phyloP scores from a whole-genome alignment of 371 early-diverging fungal genomes.

The Amoeboaphelidium protococcarum region DNA sequence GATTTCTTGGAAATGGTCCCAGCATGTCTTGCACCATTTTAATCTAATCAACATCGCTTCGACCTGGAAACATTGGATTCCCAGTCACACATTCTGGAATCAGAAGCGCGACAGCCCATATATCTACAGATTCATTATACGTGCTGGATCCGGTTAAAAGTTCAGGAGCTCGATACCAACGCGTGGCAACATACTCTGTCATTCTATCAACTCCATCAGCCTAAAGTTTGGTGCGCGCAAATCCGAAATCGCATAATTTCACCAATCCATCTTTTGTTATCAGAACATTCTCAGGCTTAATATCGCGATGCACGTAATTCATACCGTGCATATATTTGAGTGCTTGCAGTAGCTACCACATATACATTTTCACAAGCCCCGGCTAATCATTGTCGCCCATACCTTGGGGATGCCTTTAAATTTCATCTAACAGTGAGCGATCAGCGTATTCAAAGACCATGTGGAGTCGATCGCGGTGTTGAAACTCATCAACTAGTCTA shows the following conservation, averaged over 20 bases:
- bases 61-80: background rate
- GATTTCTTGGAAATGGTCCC: too few relatives aligned
- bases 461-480: slow-evolving; percentile 23
- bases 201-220: slow-evolving; percentile 19
- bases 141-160: slow-evolving; percentile 26
- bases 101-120: slow-evolving; percentile 19
- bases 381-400: slow-evolving; percentile 10
- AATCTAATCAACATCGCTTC: background rate
- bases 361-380: slow-evolving; percentile 17
- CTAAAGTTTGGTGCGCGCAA: slow-evolving; percentile 16
- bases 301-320: slow-evolving; percentile 30
- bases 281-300: slow-evolving; percentile 47
- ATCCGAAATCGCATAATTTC: slow-evolving; percentile 43
- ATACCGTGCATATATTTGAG: slow-evolving; percentile 18
- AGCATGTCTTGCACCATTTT: background rate
- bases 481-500: slow-evolving; percentile 21
- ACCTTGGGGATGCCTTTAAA: slow-evolving; percentile 23
- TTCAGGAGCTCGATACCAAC: slow-evolving; percentile 52
- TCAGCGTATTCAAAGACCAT: slow-evolving; percentile 28
- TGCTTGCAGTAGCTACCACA: slow-evolving; percentile 25
- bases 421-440: slow-evolving; percentile 24
- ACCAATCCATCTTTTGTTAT: slow-evolving; percentile 26
- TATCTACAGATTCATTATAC: slow-evolving; percentile 26
- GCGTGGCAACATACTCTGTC: slow-evolving; percentile 36
- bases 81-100: slow-evolving; percentile 12